Base-by-base conservation (phyloP, 1,284 basidiomycete genomes). In the Xanthoconium separans region DNA sequence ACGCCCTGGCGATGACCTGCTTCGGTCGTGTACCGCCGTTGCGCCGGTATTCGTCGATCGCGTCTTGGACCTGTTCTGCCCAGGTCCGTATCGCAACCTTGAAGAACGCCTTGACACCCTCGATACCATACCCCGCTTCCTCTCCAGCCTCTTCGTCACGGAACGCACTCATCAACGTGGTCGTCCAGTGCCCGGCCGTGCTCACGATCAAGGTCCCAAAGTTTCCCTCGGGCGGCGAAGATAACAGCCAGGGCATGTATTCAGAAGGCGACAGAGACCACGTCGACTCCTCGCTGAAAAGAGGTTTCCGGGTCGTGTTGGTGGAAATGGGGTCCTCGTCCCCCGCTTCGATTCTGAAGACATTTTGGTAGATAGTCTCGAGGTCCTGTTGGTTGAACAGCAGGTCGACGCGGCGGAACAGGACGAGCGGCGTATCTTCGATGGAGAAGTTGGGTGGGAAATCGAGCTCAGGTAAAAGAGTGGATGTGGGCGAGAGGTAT, bases 171-270 rank as follows among this genome's bases (percentile, higher is more conserved):
- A 86, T 77, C 33, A 82, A 64, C 2, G 74, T 79, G 8, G 79
- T 80, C 3, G 82, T 85, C 85, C 85, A 87, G 63, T 87, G 85
- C 2, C 84, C 84, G 6, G 70, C 85, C 0, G 85, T 87, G 68
- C 77, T 83, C 27, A 80, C 75, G 54, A 87, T 62, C 63, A 87
- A 69, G 12, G 82, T 84, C 40, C 75, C 75, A 63, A 84, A 87
- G 57, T 82, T 80, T 6, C 66, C 75, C 24, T 73, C 62, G 1
- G 81, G 80, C 0, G 75, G 67, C 1, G 79, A 73, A 1, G 71
- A 63, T 5, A 77, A 68, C 66, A 87, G 80, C 16, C 77, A 59
- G 22, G 73, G 63, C 60, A 85, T 71, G 66, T 85, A 85, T 47
- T 81, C 77, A 0, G 68, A 61, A 4, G 82, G 77, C 1, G 77